Base-by-base conservation (phyloP, 352 stramenopile genomes). In the Phytophthora vignae region DNA sequence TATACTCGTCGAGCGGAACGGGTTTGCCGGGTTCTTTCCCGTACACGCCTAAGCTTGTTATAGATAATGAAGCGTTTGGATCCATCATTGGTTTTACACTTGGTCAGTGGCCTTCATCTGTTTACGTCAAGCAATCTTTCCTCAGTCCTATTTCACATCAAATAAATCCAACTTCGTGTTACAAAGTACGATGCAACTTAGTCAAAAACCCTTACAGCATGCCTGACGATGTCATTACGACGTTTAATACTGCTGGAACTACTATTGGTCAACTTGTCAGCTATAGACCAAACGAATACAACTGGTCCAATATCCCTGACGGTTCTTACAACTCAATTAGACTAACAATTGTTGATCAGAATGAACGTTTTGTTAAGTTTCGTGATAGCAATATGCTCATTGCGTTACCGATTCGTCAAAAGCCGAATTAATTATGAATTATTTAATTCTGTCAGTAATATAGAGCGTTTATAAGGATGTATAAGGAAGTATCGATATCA, bases 401-500 rank as follows among this genome's bases (percentile, higher is more conserved):
- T 31, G 27, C 2, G 8, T 31, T 31, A 31, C 8, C 27, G 3
- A 31, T 31, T 31, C 27, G 27, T 31, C 27, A 31, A 31, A 29
- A 29, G 4, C 27, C 27, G 27, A 29, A 29, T 60, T 64, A 68
- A 50, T 63, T 29, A 54, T n/a, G 3, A 22, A 29, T 17, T 33
- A 17, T 56, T 56, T 57, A 56, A 48, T 55, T 52, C 22, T n/a
- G 9, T 11, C 38, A 55, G 54, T 46, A 46, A 46, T 60, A 64
- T 48, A 59, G 27, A 29, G 27, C 4, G 27, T 29, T 54, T 55
- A 63, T 15, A 3, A 68, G 22, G 3, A 27, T 72, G n/a, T 67
- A 67, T 21, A 67, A 67, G 4, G 54, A 71, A 25, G 29, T 67
- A 11, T 15, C 38, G 8, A 25, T 71, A 19, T 71, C 55, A 4